Base-by-base conservation (phyloP, 805 yeast species). In the Cyberlindnera veronae region DNA sequence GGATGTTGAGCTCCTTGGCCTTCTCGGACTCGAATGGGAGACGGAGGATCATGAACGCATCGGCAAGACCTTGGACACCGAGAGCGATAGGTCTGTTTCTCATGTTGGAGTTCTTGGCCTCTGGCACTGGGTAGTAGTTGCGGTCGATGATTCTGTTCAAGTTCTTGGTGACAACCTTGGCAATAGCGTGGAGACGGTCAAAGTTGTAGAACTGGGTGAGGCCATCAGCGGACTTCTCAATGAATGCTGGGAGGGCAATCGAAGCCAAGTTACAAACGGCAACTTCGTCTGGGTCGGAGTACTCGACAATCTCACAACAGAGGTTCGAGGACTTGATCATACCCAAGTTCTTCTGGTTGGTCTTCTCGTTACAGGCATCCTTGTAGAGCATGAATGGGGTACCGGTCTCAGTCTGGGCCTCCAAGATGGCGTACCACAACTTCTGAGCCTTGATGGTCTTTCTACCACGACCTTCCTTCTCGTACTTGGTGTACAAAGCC, bases 31-130 rank as follows among this genome's bases (percentile, higher is more conserved):
- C 97, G 61, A 90, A 91, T 31, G 97, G 93, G 43, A 87, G 56
- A 55, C 95, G 77, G 46, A 91, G 69, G 49, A 74, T 71, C 73
- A 87, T 76, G 63, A 88, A 91, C 2, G 82, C 72, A 63, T 91
- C 98, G 21, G 98, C 96, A 39, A 91, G 71, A 43, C 99, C 99
- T 64, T 91, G 96, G n/a, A 91, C 96, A 51, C 99, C 99, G 17
- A 91, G 66, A n/a, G 97, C 97, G 55, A 91, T 77, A 16, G 99
- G 98, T 54, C 99, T 74, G 63, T 91, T 84, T 57, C 79, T 79
- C 71, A 77, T 66, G 63, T 93, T 91, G 14, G 96, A 86, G 33
- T 47, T 57, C 54, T 72, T 73, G 5, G 98, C 91, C 49, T 78
- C 84, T 38, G 72, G 77, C 18, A 86, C 81, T 5, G 99, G 98